phyloP scores from a whole-genome alignment of 177 flowering plant genomes.

The Vitis hybrid region DNA sequence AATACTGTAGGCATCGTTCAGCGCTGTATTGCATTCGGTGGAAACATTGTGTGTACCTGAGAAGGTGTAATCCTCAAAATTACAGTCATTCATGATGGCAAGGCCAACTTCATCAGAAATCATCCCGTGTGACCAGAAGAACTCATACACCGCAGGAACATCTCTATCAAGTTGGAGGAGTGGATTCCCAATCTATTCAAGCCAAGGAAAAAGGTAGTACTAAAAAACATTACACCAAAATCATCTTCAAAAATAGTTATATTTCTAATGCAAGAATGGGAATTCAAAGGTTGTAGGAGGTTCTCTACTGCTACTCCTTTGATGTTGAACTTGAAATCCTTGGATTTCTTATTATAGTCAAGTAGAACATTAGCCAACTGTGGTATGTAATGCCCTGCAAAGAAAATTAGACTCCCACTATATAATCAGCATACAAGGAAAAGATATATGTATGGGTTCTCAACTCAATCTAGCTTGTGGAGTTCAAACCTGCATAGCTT shows the following conservation, averaged over 20 bases:
- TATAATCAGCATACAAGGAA: neutral
- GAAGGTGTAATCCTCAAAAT: constrained; percentile 73
- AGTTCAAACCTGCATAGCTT: constrained; percentile 85
- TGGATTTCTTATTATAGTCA: constrained; percentile 66
- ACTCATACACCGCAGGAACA: constrained; percentile 70
- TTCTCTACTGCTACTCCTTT: constrained; percentile 87
- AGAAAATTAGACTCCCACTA: too few relatives aligned
- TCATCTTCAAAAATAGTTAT: too few relatives aligned
- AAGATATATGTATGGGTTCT: neutral
- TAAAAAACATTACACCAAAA: neutral
- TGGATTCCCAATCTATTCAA: constrained; percentile 85
- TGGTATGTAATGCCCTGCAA: constrained; percentile 85
- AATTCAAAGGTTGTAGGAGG: neutral
- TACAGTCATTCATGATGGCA: constrained; percentile 69
- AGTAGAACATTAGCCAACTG: constrained; percentile 77
- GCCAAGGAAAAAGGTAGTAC: neutral
- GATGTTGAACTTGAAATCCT: constrained; percentile 75
- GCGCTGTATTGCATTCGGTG: constrained; percentile 50
- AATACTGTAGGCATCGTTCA: constrained; percentile 46
- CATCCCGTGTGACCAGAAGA: constrained; percentile 96
- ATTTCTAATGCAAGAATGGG: neutral
- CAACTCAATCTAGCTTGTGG: too few relatives aligned
- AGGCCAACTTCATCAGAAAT: constrained; percentile 92
- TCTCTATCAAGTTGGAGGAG: constrained; percentile 82
- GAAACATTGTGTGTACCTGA: constrained; percentile 57